Base-by-base conservation (phyloP, 2,329 filamentous ascomycete genomes). In the Acrocalymma vagum region DNA sequence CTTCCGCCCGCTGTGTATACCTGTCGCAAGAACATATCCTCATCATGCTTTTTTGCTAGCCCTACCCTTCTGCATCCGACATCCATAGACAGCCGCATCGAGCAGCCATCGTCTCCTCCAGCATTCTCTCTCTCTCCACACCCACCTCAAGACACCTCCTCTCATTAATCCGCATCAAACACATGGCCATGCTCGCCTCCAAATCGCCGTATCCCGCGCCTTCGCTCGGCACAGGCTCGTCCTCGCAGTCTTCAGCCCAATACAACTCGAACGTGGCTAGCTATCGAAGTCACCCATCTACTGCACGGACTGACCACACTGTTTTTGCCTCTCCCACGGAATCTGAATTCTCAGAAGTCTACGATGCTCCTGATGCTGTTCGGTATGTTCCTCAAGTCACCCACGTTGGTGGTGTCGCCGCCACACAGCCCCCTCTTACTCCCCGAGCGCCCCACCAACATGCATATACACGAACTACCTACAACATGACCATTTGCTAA, bases 281-380 rank as follows among this genome's bases (percentile, higher is more conserved):
- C 54, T 71, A 71, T 51, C 68, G 69, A 18, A 63, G 43, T 34
- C 68, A 70, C 35, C 48, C 56, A 23, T 51, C 66, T 10, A 56
- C 59, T 15, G 45, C 63, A 9, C 60, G 62, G 5, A 55, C 67
- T 17, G 67, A 77, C 44, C 81, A 86, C 45, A 69, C 69, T 38
- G 68, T 75, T 53, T 93, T 88, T 64, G 82, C 84, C 27, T 95
- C 90, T 65, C 91, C 92, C 29, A 96, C 91, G 53, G 90, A 95
- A 63, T 95, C 90, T 18, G 91, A 96, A 57, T 96, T 96, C 71
- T 94, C 90, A 16, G 91, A 95, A 53, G 72, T 70, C 27, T 80
- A 82, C 58, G 90, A 93, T 55, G 82, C 83, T 21, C 81, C 88
- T 37, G 87, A 91, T 60, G 84, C 71, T 27, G 67, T 75, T 33